phyloP scores from a whole-genome alignment of 768 basidiomycete genomes.

The Mycena latifolia region DNA sequence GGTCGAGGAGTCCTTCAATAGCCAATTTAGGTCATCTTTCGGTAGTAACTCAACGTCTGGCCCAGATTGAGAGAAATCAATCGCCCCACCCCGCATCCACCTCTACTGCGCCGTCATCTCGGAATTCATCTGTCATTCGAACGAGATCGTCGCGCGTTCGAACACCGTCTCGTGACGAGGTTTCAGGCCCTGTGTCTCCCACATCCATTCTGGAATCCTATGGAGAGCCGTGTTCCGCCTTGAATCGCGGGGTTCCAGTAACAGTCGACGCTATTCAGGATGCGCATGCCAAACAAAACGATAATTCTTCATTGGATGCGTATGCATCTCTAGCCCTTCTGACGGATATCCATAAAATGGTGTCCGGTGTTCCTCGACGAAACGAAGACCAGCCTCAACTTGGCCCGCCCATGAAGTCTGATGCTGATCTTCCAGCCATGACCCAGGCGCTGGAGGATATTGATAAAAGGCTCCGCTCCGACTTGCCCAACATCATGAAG shows the following conservation, averaged over 20 bases:
- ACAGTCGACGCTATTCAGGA: background rate
- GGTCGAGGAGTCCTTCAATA: conserved; percentile 68
- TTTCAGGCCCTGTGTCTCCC: conserved; percentile 18
- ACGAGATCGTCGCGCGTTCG: conserved; percentile 25
- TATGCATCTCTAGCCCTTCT: conserved; percentile 33
- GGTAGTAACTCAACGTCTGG: conserved; percentile 75
- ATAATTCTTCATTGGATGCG: background rate
- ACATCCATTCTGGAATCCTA: conserved; percentile 46
- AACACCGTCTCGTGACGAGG: conserved; percentile 2
- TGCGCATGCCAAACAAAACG: background rate
- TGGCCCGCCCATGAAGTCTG: conserved; percentile 21
- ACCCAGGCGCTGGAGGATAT: conserved; percentile 54
- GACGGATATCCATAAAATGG: conserved; percentile 48
- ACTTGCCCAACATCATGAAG: conserved; percentile 51
- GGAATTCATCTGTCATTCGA: conserved; percentile 15
- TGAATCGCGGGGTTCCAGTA: background rate
- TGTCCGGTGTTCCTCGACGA: conserved; percentile 46
- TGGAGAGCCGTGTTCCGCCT: conserved; percentile 1
- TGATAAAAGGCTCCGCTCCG: conserved; percentile 50
- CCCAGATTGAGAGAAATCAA: conserved; percentile 63
- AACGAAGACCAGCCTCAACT: conserved; percentile 43
- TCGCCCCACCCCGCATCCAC: conserved; percentile 31
- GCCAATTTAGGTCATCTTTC: conserved; percentile 70
- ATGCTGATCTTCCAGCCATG: conserved; percentile 36
- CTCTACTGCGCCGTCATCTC: conserved; percentile 15